Evolutionary conservation across 441 rosid species (phyloP).

Genomic region (Erysimum pusillum): DNA sequence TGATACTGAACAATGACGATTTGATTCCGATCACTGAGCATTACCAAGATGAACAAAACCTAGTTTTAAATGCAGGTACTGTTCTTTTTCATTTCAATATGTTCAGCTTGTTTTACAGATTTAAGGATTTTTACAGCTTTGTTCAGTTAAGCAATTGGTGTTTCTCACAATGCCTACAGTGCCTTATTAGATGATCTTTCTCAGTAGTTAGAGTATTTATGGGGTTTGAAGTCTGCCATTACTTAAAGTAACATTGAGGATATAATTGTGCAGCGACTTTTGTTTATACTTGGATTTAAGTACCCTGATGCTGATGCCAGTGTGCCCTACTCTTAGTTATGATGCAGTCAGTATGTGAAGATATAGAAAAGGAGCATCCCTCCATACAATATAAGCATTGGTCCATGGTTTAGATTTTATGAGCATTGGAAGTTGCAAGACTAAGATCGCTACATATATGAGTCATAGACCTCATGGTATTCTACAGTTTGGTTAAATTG

Average conservation of each 20-base stretch:
- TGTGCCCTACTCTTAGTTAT: constrained; percentile 60
- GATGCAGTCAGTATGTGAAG: constrained; percentile 87
- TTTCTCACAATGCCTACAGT: constrained; percentile 96
- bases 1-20: constrained; percentile 44
- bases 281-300: constrained; percentile 21
- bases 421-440: background rate
- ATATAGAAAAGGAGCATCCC: constrained; percentile 89
- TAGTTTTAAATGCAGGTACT: constrained; percentile 86
- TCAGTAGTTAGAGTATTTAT: constrained; percentile 84
- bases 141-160: constrained; percentile 90
- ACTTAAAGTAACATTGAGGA: constrained; percentile 69
- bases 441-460: background rate
- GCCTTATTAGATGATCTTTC: constrained; percentile 69
- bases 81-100: background rate
- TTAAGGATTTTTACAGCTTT: no score
- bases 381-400: constrained; percentile 55
- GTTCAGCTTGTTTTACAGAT: no score
- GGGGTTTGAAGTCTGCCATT: constrained; percentile 84
- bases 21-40: constrained; percentile 88
- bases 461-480: background rate
- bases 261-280: constrained; percentile 70
- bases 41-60: constrained; percentile 68
- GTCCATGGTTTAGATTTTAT: background rate
- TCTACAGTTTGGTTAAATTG: constrained; percentile 11
- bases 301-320: constrained; percentile 34